Evolutionary conservation across 2,329 filamentous ascomycete species (phyloP).

Genomic region (Mariannaea sp.): DNA sequence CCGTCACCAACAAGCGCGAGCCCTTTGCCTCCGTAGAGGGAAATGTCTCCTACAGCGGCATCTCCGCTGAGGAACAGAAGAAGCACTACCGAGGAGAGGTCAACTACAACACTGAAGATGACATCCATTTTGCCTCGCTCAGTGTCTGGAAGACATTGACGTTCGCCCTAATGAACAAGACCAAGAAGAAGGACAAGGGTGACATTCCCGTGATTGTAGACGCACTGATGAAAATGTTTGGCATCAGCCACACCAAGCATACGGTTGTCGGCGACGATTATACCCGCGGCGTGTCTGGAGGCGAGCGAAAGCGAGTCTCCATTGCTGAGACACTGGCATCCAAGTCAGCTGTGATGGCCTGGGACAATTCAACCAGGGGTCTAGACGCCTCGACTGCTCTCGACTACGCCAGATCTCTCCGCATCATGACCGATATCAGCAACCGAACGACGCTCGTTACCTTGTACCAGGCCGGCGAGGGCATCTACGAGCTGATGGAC

Average conservation of each 20-base stretch:
- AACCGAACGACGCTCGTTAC: constrained; percentile 69
- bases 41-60: constrained; percentile 17
- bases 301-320: constrained; percentile 70
- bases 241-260: constrained; percentile 15
- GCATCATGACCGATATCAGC: constrained; percentile 66
- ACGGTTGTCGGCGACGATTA: constrained; percentile 64
- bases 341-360: constrained; percentile 60
- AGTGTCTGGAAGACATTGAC: constrained; percentile 20
- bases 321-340: constrained; percentile 66
- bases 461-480: constrained; percentile 68
- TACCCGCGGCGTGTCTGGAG: constrained; percentile 61
- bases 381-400: constrained; percentile 72
- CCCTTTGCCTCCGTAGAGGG: constrained; percentile 13
- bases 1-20: constrained; percentile 17
- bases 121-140: constrained; percentile 16
- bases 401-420: constrained; percentile 64
- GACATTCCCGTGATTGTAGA: constrained; percentile 13
- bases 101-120: constrained; percentile 17
- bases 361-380: constrained; percentile 64
- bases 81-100: constrained; percentile 16
- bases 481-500: constrained; percentile 68
- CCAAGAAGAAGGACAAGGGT: constrained; percentile 16
- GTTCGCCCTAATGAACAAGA: constrained; percentile 20
- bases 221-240: constrained; percentile 18
- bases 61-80: constrained; percentile 13